A percentile compares a stretch with the other conserved stretches of the same genome.
Evolutionary conservation across 192 early-diverging fungal genomes (phyloP).

Genomic region (Podochytrium sp.): DNA sequence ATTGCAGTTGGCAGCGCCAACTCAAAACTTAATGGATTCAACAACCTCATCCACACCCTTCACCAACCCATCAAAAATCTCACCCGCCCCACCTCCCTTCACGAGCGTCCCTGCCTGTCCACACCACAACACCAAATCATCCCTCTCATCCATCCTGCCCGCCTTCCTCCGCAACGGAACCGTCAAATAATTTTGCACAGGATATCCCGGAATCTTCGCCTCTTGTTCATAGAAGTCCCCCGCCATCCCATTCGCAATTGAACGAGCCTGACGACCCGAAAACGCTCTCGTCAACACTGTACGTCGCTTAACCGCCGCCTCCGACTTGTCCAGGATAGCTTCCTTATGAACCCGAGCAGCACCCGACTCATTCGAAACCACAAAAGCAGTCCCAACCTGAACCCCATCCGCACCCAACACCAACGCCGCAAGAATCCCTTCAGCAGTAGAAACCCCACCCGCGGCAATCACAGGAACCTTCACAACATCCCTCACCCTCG

Average conservation of each 20-base stretch:
- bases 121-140: slow-evolving; percentile 7
- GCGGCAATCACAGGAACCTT: slow-evolving; percentile 10
- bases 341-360: slow-evolving; percentile 3
- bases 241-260: not conserved
- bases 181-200: slow-evolving; percentile 14
- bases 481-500: not conserved
- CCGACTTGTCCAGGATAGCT: not conserved
- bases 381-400: slow-evolving; percentile 15
- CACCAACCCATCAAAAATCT: not conserved
- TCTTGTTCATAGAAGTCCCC: not conserved
- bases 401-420: slow-evolving; percentile 2
- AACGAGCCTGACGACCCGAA: not conserved
- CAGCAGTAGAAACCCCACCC: slow-evolving; percentile 3
- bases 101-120: slow-evolving; percentile 16
- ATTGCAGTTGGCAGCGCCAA: too few relatives aligned
- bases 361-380: not conserved
- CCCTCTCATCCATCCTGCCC: not conserved
- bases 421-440: slow-evolving; percentile 2
- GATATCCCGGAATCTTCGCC: not conserved
- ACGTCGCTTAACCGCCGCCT: not conserved
- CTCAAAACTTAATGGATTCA: not conserved
- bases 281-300: not conserved
- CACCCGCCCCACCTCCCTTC: not conserved
- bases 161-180: slow-evolving; percentile 2
- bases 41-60: not conserved